phyloP scores from a whole-genome alignment of 805 yeast species.

The Ogataea chonburiensis region DNA sequence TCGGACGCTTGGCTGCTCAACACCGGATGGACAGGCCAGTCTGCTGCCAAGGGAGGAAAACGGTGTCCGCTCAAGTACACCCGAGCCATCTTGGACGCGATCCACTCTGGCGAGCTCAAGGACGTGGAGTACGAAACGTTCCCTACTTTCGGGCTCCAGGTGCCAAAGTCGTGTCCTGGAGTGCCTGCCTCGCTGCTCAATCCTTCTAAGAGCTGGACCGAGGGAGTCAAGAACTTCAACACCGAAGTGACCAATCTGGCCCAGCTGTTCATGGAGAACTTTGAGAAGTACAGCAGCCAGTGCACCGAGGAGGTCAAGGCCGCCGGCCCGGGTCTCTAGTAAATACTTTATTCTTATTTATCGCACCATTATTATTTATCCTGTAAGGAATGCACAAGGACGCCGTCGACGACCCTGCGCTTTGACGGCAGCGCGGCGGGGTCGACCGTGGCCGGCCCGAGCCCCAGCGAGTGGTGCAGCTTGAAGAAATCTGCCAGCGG shows the following conservation, averaged over 20 bases:
- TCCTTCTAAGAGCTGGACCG: slow-evolving; percentile 81
- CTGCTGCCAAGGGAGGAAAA: slow-evolving; percentile 90
- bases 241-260: slow-evolving; percentile 67
- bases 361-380: slow-evolving; percentile 5
- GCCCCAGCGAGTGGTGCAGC: slow-evolving; percentile 19
- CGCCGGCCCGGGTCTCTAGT: slow-evolving; percentile 77
- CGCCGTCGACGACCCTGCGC: slow-evolving; percentile 16
- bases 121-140: slow-evolving; percentile 79
- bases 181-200: slow-evolving; percentile 85
- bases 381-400: slow-evolving; percentile 12
- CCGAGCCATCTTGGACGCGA: slow-evolving; percentile 91
- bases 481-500: slow-evolving; percentile 44
- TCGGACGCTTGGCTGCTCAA: slow-evolving; percentile 95
- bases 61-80: slow-evolving; percentile 98
- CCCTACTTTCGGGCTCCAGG: slow-evolving; percentile 81
- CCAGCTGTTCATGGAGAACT: slow-evolving; percentile 77
- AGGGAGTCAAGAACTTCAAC: slow-evolving; percentile 51
- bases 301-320: slow-evolving; percentile 85
- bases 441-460: slow-evolving; percentile 10
- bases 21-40: slow-evolving; percentile 98
- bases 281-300: slow-evolving; percentile 75
- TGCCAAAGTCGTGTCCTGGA: slow-evolving; percentile 77
- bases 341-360: not conserved
- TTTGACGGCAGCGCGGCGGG: slow-evolving; percentile 14
- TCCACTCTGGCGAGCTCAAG: slow-evolving; percentile 85